Base-by-base conservation (phyloP, 2,329 filamentous ascomycete species). In the Hirsutella rhossiliensis region DNA sequence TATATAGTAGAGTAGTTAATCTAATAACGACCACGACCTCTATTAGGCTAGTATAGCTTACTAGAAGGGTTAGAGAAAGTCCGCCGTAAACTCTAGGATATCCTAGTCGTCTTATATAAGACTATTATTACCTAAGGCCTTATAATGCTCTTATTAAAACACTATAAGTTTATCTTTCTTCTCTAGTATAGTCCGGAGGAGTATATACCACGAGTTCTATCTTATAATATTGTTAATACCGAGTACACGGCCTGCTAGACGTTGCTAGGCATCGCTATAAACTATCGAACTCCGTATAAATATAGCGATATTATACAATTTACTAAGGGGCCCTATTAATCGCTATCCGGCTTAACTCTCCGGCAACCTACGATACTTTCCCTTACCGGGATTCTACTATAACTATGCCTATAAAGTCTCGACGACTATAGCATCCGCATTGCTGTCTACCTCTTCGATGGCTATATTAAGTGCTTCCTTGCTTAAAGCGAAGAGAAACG, bases 51-150 rank as follows among this genome's bases (percentile, higher is more conserved):
- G 38, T 18, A 30, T 45, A 30, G 43, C 43, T 17, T 38, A 15
- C 38, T 30, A 45, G 32, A 45, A 45, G 30, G 43, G 43, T 45
- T 45, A 29, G 19, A 45, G 39, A 28, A 45, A 45, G 11, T 45
- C 43, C 38, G 30, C 38, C 8, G 43, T 45, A 15, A 45, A 36
- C 28, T 29, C 41, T 17, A 45, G 39, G 31, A 42, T 30, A 31
- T 45, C 43, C 29, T 13, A 45, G 43, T 45, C 43, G 29, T 45
- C 43, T 17, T 45, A 38, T 18, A 30, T 42, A 38, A 45, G 39
- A 42, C 38, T 41, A 41, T 44, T 37, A 8, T 44, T 19, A 23
- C 31, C 43, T 23, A 44, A 11, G 28, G 27, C 43, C 38, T 41
- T 44, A 29, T 44, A 37, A 36, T 44, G 30, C 28, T 44, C 37